Evolutionary conservation across 345 rosid species (phyloP), one percentile per base, ranked within the genome.

Genomic region (Rubroshorea leprosula): DNA sequence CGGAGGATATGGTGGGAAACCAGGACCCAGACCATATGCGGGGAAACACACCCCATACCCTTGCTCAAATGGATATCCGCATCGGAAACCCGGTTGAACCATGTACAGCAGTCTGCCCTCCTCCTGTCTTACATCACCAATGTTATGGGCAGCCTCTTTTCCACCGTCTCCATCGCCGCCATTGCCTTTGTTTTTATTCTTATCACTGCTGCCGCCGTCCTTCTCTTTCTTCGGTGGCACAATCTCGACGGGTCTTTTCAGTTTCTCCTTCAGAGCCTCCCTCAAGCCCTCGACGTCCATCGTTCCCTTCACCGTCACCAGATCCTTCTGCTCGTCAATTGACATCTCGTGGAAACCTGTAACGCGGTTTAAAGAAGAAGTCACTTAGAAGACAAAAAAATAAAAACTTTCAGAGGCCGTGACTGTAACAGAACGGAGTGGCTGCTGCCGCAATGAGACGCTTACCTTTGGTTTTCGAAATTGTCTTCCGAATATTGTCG

Each of bases 171-270:
- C 41, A 14, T 41, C 54, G 14, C 54, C 65, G 23, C 56, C 55
- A 38, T 51, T 51, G 23, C 55, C 55, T 1, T 77, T 71, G 6
- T 64, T 27, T 31, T 72, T 67, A 22, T 57, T 59, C 66, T 63
- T 24, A 60, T 57, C 24, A 68, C 43, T 74, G 0, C 76, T 78
- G 2, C 60, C 80, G 2, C 61, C 78, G 0, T 78, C 77, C 23
- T 87, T 75, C 63, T 83, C 79, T 56, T 85, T 87, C 78, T 87
- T 85, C 15, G 84, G 83, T 6, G 83, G 89, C 68, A 89, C 75
- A 19, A 80, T 71, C 54, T 80, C 76, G 5, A 83, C 86, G 0
- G 63, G 22, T 61, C 77, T 70, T 77, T 79, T 93, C 49, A 89
- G 79, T 62, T 67, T 86, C 35, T 74, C 77, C 78, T 67, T 75